Base-by-base conservation (phyloP, 768 basidiomycete species). In the Mycena floridula region DNA sequence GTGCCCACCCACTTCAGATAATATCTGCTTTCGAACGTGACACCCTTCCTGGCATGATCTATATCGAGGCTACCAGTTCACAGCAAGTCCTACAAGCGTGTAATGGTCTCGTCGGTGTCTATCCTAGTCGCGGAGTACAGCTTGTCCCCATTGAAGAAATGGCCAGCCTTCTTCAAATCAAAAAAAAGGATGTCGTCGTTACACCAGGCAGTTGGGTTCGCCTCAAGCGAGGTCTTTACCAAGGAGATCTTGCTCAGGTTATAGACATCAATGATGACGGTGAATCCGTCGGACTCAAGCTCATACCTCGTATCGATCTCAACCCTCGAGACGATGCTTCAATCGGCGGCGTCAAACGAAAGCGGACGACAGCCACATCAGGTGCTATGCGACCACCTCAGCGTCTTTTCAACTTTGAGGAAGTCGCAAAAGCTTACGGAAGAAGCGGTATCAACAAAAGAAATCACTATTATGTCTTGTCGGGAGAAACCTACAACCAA, bases 81-180 rank as follows among this genome's bases (percentile, higher is more conserved):
- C 82, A 89, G 47, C 82, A 91, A 55, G 95, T 97, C 45, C 77
- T 73, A 50, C 76, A 84, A 45, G 94, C 95, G 5, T 79, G 89
- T 58, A 76, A 81, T 45, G 95, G 95, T 22, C 84, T 98, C 39
- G 88, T 98, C 41, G 96, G 94, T 42, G 81, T 98, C 43, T 99
- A 92, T 62, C 76, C 81, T 23, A 82, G 78, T 55, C 82, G 87
- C 41, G 88, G 89, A 13, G 79, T 91, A 49, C 74, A 76, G 16
- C 76, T 96, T 25, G 93, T 97, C 1, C 93, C 93, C 6, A 92
- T 97, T 47, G 89, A 94, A 56, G 96, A 99, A 69, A 98, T 98
- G 94, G 91, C 96, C 15, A 90, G 89, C 48, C 69, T 98, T 27
- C 74, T 98, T 53, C 89, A 90, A 59, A 96, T 96, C 57, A 97